Conservation (phyloP, 2,329 filamentous ascomycete species). For the Bipolaris zeicola region DNA sequence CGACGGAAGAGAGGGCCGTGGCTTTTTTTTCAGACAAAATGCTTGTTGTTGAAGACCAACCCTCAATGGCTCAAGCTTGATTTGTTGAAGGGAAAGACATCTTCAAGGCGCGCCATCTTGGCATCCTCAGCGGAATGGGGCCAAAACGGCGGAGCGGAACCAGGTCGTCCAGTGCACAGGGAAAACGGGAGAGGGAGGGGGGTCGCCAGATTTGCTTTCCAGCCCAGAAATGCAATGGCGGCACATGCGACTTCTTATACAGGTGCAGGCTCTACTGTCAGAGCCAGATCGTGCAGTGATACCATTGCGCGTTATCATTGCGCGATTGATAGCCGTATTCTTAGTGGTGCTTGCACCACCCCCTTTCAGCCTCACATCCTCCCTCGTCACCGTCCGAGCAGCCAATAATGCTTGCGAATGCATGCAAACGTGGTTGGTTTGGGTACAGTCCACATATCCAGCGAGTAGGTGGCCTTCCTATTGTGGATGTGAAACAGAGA, state of each 20-base stretch:
- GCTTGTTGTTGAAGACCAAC: background rate
- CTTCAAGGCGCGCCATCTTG: conserved; percentile 12
- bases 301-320: conserved; percentile 46
- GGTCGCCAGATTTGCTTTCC: background rate
- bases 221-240: background rate
- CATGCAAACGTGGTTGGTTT: background rate
- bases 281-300: conserved; percentile 24
- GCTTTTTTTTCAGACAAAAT: background rate
- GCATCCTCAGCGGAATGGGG: conserved; percentile 10
- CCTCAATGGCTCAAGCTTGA: background rate
- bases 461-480: conserved; percentile 35
- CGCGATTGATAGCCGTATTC: conserved; percentile 45
- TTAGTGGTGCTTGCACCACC: conserved; percentile 30
- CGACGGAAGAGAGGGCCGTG: background rate
- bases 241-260: conserved; percentile 23
- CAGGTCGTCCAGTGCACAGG: background rate
- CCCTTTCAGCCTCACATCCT: conserved; percentile 12
- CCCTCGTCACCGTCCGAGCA: conserved; percentile 20
- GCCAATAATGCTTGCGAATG: conserved; percentile 28
- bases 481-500: conserved; percentile 36
- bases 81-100: background rate
- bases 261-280: conserved; percentile 4
- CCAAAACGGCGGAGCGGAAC: conserved; percentile 16
- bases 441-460: conserved; percentile 19
- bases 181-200: background rate